A percentile compares a stretch with the other conserved stretches of the same genome.
Evolutionary conservation across 257 asterid species (phyloP).

Genomic region (Salvia miltiorrhiza): DNA sequence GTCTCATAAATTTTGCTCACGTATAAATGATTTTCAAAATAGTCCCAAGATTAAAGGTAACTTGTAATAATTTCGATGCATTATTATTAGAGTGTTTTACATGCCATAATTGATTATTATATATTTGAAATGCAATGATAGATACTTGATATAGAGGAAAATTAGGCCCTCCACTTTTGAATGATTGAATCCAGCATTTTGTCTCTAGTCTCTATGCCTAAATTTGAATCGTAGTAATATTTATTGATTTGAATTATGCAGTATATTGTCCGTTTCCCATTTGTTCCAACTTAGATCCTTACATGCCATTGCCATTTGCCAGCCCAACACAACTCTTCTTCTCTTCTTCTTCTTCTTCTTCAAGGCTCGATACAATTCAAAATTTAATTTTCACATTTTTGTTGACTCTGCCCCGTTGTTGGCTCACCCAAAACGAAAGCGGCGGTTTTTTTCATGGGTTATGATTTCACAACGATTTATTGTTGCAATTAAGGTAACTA

Average conservation of each 20-base stretch:
- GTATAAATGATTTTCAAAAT: too few species aligned
- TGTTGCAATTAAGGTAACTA: constrained; percentile 6
- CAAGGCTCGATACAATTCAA: neutral
- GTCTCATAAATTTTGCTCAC: too few species aligned
- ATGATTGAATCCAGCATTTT: neutral
- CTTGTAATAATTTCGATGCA: too few species aligned
- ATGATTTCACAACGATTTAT: constrained; percentile 11
- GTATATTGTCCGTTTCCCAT: constrained; percentile 4
- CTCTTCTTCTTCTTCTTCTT: neutral
- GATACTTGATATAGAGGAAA: too few species aligned
- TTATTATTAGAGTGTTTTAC: too few species aligned
- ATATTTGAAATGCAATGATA: too few species aligned
- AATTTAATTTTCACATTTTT: neutral
- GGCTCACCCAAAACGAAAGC: neutral
- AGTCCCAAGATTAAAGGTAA: too few species aligned
- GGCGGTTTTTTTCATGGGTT: neutral
- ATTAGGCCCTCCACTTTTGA: too few species aligned
- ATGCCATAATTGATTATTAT: too few species aligned
- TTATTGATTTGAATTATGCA: neutral
- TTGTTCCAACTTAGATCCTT: neutral
- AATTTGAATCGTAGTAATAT: constrained; percentile 27
- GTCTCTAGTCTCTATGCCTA: constrained; percentile 4
- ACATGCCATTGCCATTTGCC: neutral
- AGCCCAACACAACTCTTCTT: neutral
- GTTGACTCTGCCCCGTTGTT: constrained; percentile 16